phyloP scores from a whole-genome alignment of 2,329 filamentous ascomycete species.

The Tolypocladium paradoxum region DNA sequence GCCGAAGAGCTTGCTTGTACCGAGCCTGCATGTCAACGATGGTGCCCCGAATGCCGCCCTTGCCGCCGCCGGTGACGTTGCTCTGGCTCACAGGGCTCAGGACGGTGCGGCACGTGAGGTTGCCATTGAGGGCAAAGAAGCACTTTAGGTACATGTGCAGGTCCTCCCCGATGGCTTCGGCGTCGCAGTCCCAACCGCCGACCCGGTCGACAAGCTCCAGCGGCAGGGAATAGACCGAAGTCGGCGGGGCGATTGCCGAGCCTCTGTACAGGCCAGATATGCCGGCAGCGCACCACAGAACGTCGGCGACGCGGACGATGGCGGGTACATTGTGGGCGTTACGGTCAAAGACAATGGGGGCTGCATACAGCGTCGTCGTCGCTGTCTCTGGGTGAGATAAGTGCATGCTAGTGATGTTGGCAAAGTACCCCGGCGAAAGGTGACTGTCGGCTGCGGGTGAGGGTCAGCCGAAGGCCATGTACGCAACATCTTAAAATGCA shows the following conservation, averaged over 20 bases:
- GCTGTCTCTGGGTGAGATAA: conserved; percentile 47
- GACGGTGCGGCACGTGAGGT: conserved; percentile 53
- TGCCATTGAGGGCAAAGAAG: conserved; percentile 63
- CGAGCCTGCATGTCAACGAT: conserved; percentile 50
- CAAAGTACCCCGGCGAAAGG: conserved; percentile 57
- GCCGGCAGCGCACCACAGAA: conserved; percentile 62
- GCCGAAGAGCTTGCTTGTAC: conserved; percentile 60
- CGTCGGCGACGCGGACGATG: conserved; percentile 59
- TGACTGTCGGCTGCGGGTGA: conserved; percentile 53
- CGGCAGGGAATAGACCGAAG: conserved; percentile 62
- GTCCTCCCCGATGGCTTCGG: conserved; percentile 65
- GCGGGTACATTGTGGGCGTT: conserved; percentile 59
- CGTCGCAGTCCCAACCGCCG: conserved; percentile 60
- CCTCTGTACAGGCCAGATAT: conserved; percentile 56
- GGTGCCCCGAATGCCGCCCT: conserved; percentile 41
- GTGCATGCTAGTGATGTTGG: conserved; percentile 53
- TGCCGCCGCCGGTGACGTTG: conserved; percentile 53
- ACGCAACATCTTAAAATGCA: background rate
- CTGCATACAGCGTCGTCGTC: conserved; percentile 53
- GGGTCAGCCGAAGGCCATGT: background rate
- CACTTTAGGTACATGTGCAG: conserved; percentile 72
- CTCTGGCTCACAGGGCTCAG: conserved; percentile 62
- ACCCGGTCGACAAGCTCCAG: conserved; percentile 57
- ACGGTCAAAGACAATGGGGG: conserved; percentile 64
- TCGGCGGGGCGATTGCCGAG: conserved; percentile 57